A percentile compares a stretch with the other conserved stretches of the same genome.
These are phyloP conservation scores for Penicillium soppii DNA, from an alignment of 495 filamentous ascomycete genomes.

Conservation along the genomic window DNA sequence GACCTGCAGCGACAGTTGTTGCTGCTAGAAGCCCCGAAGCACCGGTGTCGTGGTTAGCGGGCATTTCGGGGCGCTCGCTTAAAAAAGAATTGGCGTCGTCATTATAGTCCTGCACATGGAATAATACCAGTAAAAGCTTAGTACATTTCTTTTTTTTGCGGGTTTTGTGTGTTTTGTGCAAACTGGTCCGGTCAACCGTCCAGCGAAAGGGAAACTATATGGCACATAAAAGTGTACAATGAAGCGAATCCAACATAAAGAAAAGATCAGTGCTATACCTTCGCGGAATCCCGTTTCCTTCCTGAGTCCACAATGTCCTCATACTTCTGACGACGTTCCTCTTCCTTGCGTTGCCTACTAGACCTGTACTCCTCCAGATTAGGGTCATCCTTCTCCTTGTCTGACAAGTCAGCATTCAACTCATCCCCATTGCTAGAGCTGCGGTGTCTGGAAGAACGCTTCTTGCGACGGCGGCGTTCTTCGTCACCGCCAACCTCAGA, in stretches of 20 bases:
- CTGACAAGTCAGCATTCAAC: constrained; percentile 22
- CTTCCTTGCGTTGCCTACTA: constrained; percentile 39
- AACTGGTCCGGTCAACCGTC: constrained; percentile 12
- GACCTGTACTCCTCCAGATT: constrained; percentile 38
- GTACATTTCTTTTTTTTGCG: constrained; percentile 31
- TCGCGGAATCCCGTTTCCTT: constrained; percentile 34
- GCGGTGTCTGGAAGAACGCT: constrained; percentile 34
- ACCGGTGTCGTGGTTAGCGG: constrained; percentile 11
- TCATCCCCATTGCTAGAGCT: constrained; percentile 36
- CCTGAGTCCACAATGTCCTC: constrained; percentile 39
- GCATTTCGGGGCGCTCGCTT: constrained; percentile 51
- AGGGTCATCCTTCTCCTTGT: constrained; percentile 25
- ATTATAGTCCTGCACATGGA: constrained; percentile 42
- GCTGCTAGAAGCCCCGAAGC: constrained; percentile 38
- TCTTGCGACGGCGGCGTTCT: constrained; percentile 44
- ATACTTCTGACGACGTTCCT: constrained; percentile 38
- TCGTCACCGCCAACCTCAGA: constrained; percentile 43
- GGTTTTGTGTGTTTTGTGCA: constrained; percentile 20
- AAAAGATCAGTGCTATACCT: constrained; percentile 48
- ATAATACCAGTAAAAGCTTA: constrained; percentile 37
- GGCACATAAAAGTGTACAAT: constrained; percentile 31
- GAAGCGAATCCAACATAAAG: constrained; percentile 28
- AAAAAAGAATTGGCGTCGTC: constrained; percentile 48
- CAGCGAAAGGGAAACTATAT: constrained; percentile 27
- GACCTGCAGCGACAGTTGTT: constrained; percentile 13